Evolutionary conservation across 495 filamentous ascomycete species (phyloP).

Genomic region (Hypoxylon subgilvum): DNA sequence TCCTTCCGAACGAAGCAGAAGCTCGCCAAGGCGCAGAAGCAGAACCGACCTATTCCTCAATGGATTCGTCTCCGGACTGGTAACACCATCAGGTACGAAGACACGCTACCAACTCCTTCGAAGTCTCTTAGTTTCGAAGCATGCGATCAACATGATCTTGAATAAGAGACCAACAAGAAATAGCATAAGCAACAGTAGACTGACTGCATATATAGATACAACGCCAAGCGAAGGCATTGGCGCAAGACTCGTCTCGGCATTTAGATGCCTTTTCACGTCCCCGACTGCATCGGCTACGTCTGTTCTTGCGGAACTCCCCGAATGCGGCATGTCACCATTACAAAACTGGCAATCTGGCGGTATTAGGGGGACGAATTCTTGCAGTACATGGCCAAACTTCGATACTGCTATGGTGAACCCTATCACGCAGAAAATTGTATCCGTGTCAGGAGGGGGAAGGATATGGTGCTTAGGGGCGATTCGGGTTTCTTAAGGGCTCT

Average conservation of each 20-base stretch:
- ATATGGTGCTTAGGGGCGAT: constrained; percentile 36
- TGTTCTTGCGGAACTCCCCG: constrained; percentile 28
- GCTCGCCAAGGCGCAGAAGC: constrained; percentile 99
- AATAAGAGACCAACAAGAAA: neutral
- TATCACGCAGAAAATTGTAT: constrained; percentile 11
- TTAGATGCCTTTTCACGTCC: constrained; percentile 61
- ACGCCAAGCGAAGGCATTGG: constrained; percentile 99
- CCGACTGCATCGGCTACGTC: constrained; percentile 41
- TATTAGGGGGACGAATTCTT: constrained; percentile 15
- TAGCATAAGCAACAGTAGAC: neutral
- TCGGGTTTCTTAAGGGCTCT: constrained; percentile 38
- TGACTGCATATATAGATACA: constrained; percentile 72
- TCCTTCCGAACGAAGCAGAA: constrained; percentile 99
- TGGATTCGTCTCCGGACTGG: constrained; percentile 98
- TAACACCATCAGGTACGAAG: constrained; percentile 94
- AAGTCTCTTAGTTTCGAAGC: neutral
- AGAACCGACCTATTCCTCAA: constrained; percentile 99
- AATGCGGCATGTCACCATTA: constrained; percentile 27
- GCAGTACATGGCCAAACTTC: constrained; percentile 26
- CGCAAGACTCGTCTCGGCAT: constrained; percentile 99
- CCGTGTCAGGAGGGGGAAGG: constrained; percentile 21
- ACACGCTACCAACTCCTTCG: neutral
- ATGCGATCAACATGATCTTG: neutral
- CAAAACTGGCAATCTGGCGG: constrained; percentile 12
- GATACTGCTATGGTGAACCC: constrained; percentile 21